Conservation (phyloP, 208 protist genomes). For the Leishmania aethiopica region DNA sequence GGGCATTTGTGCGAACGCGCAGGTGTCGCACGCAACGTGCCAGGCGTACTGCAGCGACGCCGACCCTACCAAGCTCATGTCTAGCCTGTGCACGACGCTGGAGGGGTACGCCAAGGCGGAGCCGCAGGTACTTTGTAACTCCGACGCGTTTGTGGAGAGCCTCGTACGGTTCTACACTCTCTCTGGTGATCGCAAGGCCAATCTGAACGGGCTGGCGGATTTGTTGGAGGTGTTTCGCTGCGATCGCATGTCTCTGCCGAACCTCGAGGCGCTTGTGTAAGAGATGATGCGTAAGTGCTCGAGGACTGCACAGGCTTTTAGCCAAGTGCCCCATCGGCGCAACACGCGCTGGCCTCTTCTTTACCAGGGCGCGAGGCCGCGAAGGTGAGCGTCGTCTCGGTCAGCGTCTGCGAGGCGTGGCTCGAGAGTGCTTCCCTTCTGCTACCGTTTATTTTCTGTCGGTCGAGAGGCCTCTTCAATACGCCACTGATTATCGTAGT, state of each 20-base stretch:
- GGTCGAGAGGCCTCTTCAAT: neutral
- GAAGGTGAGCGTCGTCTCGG: neutral
- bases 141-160: constrained; percentile 74
- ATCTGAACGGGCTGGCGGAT: constrained; percentile 55
- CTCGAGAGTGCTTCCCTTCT: neutral
- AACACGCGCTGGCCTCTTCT: neutral
- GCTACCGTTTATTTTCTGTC: neutral
- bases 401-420: neutral
- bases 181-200: constrained; percentile 45
- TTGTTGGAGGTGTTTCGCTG: constrained; percentile 81
- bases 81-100: constrained; percentile 37
- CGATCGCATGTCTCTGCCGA: constrained; percentile 57
- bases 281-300: neutral
- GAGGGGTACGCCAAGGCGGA: constrained; percentile 64
- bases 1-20: constrained; percentile 52
- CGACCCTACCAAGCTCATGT: constrained; percentile 31
- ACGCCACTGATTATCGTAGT: neutral
- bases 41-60: constrained; percentile 55
- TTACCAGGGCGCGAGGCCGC: neutral
- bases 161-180: constrained; percentile 83
- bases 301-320: neutral
- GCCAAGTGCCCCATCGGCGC: no score
- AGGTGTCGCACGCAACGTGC: constrained; percentile 65
- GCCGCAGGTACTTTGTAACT: constrained; percentile 56
- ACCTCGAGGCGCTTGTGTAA: constrained; percentile 62